Evolutionary conservation across 345 rosid species (phyloP), one percentile per base, ranked within the genome.

Genomic region (Dimocarpus longan): DNA sequence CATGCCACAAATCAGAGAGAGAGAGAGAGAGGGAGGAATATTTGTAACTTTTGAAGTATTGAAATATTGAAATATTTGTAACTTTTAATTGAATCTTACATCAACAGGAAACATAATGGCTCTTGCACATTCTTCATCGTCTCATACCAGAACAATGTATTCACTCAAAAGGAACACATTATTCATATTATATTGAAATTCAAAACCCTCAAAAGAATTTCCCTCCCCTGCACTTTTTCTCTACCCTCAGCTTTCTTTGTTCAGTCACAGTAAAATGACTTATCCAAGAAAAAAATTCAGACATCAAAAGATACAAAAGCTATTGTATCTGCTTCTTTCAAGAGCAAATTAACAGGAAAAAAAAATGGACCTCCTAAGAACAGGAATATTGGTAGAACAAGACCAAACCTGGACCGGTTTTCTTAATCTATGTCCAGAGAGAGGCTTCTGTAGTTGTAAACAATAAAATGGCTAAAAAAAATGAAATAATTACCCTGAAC

Each of bases 71-170:
- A 32, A 32, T 32, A 32, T 32, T 32, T 64, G 57, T 56, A 70
- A 64, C 68, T 66, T 68, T 59, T 59, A 66, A 76, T 26, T 68
- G 71, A 11, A 43, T 76, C 48, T 79, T 73, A 76, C 85, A 83
- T 28, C 60, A 26, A 62, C 66, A 42, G 48, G 69, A 73, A 48
- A 77, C 48, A 42, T 54, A 13, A 12, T 44, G 43, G 63, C 50
- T 57, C 64, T 21, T 19, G 26, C 24, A 57, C 24, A 57, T 5
- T n/a, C 24, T 57, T 57, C 62, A 32, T 63, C 5, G 8, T 16
- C 48, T 42, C 63, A 28, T 50, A 65, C 59, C 52, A 32, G 37
- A 32, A 32, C 37, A 32, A 32, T 32, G 37, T 32, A 1, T 32
- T 32, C 37, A 32, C 37, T 6, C 62, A 11, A 65, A 78, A 48